These are phyloP conservation scores for Platanthera zijinensis DNA, from an alignment of 106 monocot species.

Conservation along the genomic window DNA sequence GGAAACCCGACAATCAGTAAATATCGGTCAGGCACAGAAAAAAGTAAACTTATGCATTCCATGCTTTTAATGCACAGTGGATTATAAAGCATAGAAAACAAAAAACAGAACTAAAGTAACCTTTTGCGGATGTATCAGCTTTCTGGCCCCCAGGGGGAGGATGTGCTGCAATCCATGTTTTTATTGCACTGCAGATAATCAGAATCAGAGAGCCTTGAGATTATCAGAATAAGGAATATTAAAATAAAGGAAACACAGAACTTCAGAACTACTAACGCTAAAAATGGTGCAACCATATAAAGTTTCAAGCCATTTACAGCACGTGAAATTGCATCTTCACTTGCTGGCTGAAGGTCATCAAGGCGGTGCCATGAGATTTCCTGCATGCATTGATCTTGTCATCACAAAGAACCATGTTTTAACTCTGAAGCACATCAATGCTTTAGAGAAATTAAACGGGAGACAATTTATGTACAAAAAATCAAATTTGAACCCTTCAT, in stretches of 20 bases:
- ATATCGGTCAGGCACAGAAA: no score
- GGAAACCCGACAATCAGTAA: no score
- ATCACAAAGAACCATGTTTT: background rate
- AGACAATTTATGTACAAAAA: background rate
- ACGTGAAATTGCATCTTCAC: constrained; percentile 65
- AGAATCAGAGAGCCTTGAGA: background rate
- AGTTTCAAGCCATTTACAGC: constrained; percentile 84
- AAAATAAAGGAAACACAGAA: background rate
- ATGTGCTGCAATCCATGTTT: constrained; percentile 64
- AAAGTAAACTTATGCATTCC: no score
- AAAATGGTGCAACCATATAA: constrained; percentile 95
- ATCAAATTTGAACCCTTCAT: background rate
- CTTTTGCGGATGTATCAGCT: constrained; percentile 44
- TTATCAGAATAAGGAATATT: constrained; percentile 5
- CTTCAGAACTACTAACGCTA: constrained; percentile 43
- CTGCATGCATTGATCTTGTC: constrained; percentile 22
- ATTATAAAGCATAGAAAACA: background rate
- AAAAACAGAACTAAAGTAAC: constrained; percentile 20
- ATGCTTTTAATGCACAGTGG: no score
- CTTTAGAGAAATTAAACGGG: background rate
- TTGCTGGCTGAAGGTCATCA: constrained; percentile 71
- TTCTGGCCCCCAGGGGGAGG: constrained; percentile 36
- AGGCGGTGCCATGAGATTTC: constrained; percentile 94
- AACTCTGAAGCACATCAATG: background rate
- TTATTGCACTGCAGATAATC: constrained; percentile 47